phyloP scores from a whole-genome alignment of 2,329 filamentous ascomycete species.

The Calcarisporium arbuscula region DNA sequence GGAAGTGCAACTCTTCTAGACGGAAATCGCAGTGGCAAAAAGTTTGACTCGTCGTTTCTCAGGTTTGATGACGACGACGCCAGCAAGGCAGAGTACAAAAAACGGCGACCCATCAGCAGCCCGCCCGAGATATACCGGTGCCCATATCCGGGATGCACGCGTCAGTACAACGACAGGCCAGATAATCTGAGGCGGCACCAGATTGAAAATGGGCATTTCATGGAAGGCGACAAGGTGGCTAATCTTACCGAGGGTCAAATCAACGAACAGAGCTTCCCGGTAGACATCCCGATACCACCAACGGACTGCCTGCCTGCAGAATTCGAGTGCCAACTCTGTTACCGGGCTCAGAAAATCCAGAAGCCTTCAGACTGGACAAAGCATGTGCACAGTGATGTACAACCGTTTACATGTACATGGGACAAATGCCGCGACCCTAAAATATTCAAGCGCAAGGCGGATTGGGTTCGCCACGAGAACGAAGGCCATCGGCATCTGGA shows the following conservation, averaged over 20 bases:
- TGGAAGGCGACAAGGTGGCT: constrained; percentile 31
- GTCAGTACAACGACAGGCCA: constrained; percentile 47
- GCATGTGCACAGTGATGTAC: constrained; percentile 88
- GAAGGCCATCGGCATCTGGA: constrained; percentile 85
- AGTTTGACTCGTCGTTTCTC: constrained; percentile 49
- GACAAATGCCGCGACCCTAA: constrained; percentile 76
- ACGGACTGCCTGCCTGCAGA: constrained; percentile 71
- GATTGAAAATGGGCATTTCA: constrained; percentile 47
- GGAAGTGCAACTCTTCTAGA: constrained; percentile 60
- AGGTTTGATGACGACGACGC: constrained; percentile 50
- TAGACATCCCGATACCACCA: constrained; percentile 75
- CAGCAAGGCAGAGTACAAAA: constrained; percentile 52
- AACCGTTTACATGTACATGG: constrained; percentile 91
- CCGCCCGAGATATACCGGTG: constrained; percentile 47
- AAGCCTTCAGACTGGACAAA: constrained; percentile 98
- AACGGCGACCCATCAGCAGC: constrained; percentile 41
- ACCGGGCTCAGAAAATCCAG: constrained; percentile 73
- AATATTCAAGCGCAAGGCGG: constrained; percentile 90
- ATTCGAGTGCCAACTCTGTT: constrained; percentile 87
- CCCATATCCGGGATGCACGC: constrained; percentile 45
- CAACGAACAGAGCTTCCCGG: constrained; percentile 67
- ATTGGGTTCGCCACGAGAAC: constrained; percentile 93
- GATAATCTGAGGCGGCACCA: constrained; percentile 51
- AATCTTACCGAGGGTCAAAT: constrained; percentile 60
- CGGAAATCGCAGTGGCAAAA: constrained; percentile 51